phyloP scores from a whole-genome alignment of 306 rosid genomes.

The Clitoria ternatea region DNA sequence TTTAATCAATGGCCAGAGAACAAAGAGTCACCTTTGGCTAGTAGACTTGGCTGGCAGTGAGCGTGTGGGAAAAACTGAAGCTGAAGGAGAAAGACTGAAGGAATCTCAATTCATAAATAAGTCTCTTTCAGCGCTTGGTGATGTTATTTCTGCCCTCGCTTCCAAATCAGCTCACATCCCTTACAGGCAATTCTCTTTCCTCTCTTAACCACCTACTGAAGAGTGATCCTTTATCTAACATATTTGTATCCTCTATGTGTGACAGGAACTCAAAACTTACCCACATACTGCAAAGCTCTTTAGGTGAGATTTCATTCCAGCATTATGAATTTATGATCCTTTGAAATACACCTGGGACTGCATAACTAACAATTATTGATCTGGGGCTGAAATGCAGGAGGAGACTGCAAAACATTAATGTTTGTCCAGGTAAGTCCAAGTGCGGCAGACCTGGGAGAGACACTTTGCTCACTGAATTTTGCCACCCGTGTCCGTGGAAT shows the following conservation, averaged over 20 bases:
- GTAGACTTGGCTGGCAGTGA: slow-evolving; percentile 99
- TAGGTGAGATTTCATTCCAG: slow-evolving; percentile 51
- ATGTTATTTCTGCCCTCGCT: slow-evolving; percentile 92
- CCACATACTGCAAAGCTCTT: slow-evolving; percentile 91
- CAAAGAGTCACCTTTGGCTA: slow-evolving; percentile 92
- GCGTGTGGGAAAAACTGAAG: slow-evolving; percentile 95
- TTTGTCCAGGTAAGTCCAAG: slow-evolving; percentile 94
- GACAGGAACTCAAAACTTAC: slow-evolving; percentile 95
- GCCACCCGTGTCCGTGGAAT: slow-evolving; percentile 90
- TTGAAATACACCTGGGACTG: neutral
- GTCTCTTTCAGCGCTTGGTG: slow-evolving; percentile 96
- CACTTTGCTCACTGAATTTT: slow-evolving; percentile 88
- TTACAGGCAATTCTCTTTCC: slow-evolving; percentile 56
- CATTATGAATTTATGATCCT: neutral
- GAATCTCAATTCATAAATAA: slow-evolving; percentile 96
- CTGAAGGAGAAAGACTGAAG: slow-evolving; percentile 94
- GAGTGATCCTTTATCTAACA: slow-evolving; percentile 12
- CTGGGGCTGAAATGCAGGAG: slow-evolving; percentile 58
- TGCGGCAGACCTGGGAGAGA: slow-evolving; percentile 76
- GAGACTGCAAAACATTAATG: slow-evolving; percentile 98
- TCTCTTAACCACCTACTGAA: neutral
- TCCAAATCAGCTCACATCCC: slow-evolving; percentile 87
- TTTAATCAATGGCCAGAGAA: slow-evolving; percentile 71
- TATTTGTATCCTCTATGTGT: slow-evolving; percentile 24
- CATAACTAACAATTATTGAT: slow-evolving; percentile 25